A percentile compares a stretch with the other conserved stretches of the same genome.
Conservation (phyloP, 1,284 basidiomycete species). For the Leccinum griseonigrum region DNA sequence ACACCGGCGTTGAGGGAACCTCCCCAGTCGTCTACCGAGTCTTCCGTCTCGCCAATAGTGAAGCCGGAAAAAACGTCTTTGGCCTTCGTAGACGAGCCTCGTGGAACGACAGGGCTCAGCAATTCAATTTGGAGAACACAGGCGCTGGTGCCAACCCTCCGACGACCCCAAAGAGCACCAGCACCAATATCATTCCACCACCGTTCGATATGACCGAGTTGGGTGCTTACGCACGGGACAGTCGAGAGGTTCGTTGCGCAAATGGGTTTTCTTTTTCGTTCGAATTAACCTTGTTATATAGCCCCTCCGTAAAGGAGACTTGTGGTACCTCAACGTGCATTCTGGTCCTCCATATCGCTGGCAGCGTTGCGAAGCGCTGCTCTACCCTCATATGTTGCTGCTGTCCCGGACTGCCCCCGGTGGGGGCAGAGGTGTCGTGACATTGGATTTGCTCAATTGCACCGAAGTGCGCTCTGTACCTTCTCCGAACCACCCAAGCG, state of each 20-base stretch:
- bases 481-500: conserved; percentile 73
- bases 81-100: conserved; percentile 60
- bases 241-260: conserved; percentile 44
- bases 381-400: conserved; percentile 77
- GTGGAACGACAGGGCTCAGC: conserved; percentile 37
- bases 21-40: conserved; percentile 20
- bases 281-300: conserved; percentile 34
- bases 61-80: conserved; percentile 49
- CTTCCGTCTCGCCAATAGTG: conserved; percentile 22
- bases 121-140: conserved; percentile 13
- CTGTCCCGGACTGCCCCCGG: conserved; percentile 80
- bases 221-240: conserved; percentile 41
- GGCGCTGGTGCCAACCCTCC: conserved; percentile 17
- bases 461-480: conserved; percentile 77
- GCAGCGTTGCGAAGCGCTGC: conserved; percentile 80
- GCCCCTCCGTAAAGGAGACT: conserved; percentile 78
- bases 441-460: conserved; percentile 80
- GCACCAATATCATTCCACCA: conserved; percentile 38
- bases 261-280: conserved; percentile 29
- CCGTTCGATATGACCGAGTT: conserved; percentile 47
- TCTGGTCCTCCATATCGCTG: conserved; percentile 74
- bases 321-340: conserved; percentile 91
- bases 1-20: conserved; percentile 42
- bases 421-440: conserved; percentile 77
- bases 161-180: conserved; percentile 29